Evolutionary conservation across 1,284 basidiomycete species (phyloP).

Genomic region (Ceratobasidium sp.): DNA sequence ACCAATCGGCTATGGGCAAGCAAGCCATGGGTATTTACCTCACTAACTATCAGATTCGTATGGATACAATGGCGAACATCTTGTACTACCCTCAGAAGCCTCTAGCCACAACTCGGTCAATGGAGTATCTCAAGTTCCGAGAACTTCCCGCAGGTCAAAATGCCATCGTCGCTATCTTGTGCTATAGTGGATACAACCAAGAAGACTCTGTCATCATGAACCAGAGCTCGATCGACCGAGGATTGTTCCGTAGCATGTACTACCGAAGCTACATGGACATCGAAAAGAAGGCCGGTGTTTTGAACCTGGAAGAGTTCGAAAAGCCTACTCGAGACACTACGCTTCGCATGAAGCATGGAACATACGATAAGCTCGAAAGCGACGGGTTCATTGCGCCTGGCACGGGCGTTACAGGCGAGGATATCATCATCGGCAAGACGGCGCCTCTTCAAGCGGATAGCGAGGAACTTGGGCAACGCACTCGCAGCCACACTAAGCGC

Average conservation of each 20-base stretch:
- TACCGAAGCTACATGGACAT: slow-evolving; percentile 98
- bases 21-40: slow-evolving; percentile 99
- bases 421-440: slow-evolving; percentile 99
- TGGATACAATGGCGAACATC: slow-evolving; percentile 99
- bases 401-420: slow-evolving; percentile 94
- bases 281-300: slow-evolving; percentile 96
- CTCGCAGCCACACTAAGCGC: slow-evolving; percentile 88
- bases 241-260: slow-evolving; percentile 98
- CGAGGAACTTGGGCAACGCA: slow-evolving; percentile 96
- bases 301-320: slow-evolving; percentile 96
- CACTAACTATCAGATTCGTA: slow-evolving; percentile 96
- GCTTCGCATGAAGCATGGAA: slow-evolving; percentile 96
- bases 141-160: slow-evolving; percentile 98
- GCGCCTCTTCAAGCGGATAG: slow-evolving; percentile 97
- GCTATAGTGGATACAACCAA: slow-evolving; percentile 99
- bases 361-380: slow-evolving; percentile 97
- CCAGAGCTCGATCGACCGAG: slow-evolving; percentile 97
- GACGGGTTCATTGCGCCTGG: slow-evolving; percentile 97
- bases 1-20: slow-evolving; percentile 99
- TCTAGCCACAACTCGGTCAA: slow-evolving; percentile 96
- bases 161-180: slow-evolving; percentile 97
- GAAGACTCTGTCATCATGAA: slow-evolving; percentile 99
- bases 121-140: slow-evolving; percentile 98
- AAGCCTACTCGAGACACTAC: slow-evolving; percentile 96
- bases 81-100: slow-evolving; percentile 99